Evolutionary conservation across 2,329 filamentous ascomycete species (phyloP), one percentile per base, ranked within the genome.

Genomic region (Lecanicillium sp.): DNA sequence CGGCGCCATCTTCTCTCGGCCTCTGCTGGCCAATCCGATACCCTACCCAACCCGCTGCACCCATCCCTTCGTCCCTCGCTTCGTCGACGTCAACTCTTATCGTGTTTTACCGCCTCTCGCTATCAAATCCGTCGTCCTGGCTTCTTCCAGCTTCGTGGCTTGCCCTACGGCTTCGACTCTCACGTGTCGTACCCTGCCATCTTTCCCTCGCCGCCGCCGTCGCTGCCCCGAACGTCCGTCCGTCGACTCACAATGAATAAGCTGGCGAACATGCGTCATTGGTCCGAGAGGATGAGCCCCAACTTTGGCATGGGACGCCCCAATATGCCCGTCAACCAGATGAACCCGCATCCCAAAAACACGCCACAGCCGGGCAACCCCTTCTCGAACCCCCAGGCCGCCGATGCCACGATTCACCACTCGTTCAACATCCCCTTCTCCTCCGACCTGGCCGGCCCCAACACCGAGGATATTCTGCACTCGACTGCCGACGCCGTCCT

Each of bases 361-460:
- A 61, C 66, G 46, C 58, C 68, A 41, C 67, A 69, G 42, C 63
- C 72, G 37, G 65, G 68, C 44, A 66, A 75, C 42, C 69, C 77
- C 47, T 68, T 79, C 57, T 72, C 80, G 52, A 80, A 84, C 49
- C 78, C 83, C 42, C 80, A 83, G 48, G 71, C 81, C 46, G 74
- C 82, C 56, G 84, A 90, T 59, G 72, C 81, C 37, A 80, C 79
- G 49, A 86, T 97, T 62, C 87, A 94, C 63, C 83, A 95, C 60
- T 90, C 87, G 48, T 97, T 98, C 79, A 97, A 96, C 59, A 84
- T 98, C 35, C 92, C 92, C 44, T 96, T 97, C 65, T 82, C 88
- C 51, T 94, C 87, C 47, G 90, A 90, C 54, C 79, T 98, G 45
- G 78, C 86, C 46, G 92, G 92, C 25, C 92, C 92, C 47, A 88